Evolutionary conservation across 495 filamentous ascomycete genomes (phyloP), one percentile per base, ranked within the genome.

Genomic region (Aspergillus cavernicola): DNA sequence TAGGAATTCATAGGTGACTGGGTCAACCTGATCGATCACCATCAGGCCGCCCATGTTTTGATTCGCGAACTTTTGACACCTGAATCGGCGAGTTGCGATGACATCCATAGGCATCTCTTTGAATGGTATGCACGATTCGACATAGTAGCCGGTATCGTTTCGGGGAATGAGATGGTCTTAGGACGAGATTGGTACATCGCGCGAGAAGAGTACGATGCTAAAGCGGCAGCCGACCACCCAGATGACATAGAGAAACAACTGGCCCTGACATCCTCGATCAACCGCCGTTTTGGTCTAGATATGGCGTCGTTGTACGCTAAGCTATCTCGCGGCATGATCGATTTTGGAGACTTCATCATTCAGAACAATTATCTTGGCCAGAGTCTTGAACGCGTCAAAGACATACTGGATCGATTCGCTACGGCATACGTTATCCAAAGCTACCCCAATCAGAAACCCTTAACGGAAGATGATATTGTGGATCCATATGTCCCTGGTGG

Each of bases 1-100:
- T 61, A 97, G 92, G 93, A 97, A 71, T 93, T 88, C 60, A 79
- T 96, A 50, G 93, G 93, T 8, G 93, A 98, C 63, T 97, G 89
- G 89, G 81, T 90, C 46, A 96, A 92, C 61, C 76, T 97, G 37
- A 82, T 92, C 63, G 87, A 89, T 28, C 93, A 98, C 68, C 91
- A 96, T 67, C 92, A 85, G 67, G 93, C 92, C 6, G 92, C 93
- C 1, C 81, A 88, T 61, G 80, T 88, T 45, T 80, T 98, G 56
- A 75, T 98, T 37, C 87, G 80, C 3, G 78, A 87, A 56, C 66
- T 96, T 0, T 87, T 87, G 55, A 89, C 86, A 1, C 89, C 91
- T 2, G 75, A 91, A 50, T 85, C 87, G 0, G 84, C 88, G 19
- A 86, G 86, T 70, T 72, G 86, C 55, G 82, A 81, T 26, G 75